Percentiles rank a stretch among this genome's conserved stretches.
These are phyloP conservation scores for Malassezia arunalokei DNA, from an alignment of 1,284 basidiomycete species.

Conservation along the genomic window DNA sequence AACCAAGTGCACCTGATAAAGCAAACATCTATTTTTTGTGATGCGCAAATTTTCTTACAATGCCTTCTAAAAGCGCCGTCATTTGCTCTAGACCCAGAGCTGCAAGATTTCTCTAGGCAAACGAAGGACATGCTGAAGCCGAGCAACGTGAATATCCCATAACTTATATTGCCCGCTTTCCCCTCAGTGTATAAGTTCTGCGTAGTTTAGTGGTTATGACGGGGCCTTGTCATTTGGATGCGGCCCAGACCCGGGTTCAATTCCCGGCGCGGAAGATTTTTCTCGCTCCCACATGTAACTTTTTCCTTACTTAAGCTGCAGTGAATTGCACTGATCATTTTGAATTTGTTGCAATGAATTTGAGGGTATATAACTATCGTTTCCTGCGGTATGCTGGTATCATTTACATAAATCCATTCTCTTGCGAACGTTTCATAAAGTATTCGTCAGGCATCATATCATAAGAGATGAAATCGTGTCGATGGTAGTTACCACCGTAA, in stretches of 20 bases:
- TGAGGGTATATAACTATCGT: neutral
- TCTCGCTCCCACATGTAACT: neutral
- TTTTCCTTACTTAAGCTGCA: neutral
- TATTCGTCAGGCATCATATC: constrained; percentile 56
- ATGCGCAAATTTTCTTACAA: neutral
- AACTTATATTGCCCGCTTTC: neutral
- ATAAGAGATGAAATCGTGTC: neutral
- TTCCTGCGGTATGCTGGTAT: neutral
- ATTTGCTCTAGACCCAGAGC: neutral
- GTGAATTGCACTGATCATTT: neutral
- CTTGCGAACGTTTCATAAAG: constrained; percentile 72
- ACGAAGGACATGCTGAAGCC: too few species aligned
- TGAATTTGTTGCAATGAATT: neutral
- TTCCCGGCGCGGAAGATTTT: constrained; percentile 20
- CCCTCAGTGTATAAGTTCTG: constrained; percentile 8
- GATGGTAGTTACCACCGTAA: neutral
- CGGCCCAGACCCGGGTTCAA: constrained; percentile 21
- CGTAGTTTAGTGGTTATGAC: constrained; percentile 22
- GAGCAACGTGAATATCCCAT: neutral
- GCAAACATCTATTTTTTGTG: neutral
- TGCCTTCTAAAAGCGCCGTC: neutral
- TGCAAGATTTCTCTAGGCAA: too few species aligned
- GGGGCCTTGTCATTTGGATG: constrained; percentile 15
- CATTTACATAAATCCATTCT: constrained; percentile 64
- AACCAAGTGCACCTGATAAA: neutral